phyloP scores from a whole-genome alignment of 257 asterid genomes.

The Eustoma russellianum region DNA sequence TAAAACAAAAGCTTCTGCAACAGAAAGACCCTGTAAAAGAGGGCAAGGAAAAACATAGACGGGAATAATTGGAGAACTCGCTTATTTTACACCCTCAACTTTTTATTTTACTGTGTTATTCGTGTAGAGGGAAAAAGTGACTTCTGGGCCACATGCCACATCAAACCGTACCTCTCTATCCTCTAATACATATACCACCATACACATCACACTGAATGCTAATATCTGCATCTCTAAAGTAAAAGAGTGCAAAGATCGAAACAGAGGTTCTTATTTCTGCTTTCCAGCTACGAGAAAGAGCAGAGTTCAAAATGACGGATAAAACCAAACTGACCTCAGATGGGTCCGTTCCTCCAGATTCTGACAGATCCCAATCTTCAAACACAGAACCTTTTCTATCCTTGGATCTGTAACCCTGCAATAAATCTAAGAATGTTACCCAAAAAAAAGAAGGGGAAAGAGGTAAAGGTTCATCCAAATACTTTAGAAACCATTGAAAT shows the following conservation, averaged over 20 bases:
- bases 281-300: background rate
- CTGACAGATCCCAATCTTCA: slow-evolving; percentile 96
- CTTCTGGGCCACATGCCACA: background rate
- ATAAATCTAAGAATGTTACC: slow-evolving; percentile 11
- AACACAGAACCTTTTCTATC: slow-evolving; percentile 51
- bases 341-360: slow-evolving; percentile 62
- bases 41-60: too few relatives aligned
- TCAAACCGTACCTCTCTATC: background rate
- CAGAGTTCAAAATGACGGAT: background rate
- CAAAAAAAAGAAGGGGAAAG: background rate
- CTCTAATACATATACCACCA: too few relatives aligned
- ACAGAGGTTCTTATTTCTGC: background rate
- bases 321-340: slow-evolving; percentile 43
- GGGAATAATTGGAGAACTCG: too few relatives aligned
- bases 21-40: too few relatives aligned
- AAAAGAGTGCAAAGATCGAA: background rate
- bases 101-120: too few relatives aligned
- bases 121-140: too few relatives aligned
- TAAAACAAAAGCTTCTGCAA: too few relatives aligned
- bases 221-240: background rate
- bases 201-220: background rate
- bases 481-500: background rate
- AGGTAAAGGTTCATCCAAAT: background rate
- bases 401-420: slow-evolving; percentile 88
- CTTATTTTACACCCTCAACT: too few relatives aligned